Evolutionary conservation across 2,329 filamentous ascomycete species (phyloP).

Genomic region (Nothopassalora personata): DNA sequence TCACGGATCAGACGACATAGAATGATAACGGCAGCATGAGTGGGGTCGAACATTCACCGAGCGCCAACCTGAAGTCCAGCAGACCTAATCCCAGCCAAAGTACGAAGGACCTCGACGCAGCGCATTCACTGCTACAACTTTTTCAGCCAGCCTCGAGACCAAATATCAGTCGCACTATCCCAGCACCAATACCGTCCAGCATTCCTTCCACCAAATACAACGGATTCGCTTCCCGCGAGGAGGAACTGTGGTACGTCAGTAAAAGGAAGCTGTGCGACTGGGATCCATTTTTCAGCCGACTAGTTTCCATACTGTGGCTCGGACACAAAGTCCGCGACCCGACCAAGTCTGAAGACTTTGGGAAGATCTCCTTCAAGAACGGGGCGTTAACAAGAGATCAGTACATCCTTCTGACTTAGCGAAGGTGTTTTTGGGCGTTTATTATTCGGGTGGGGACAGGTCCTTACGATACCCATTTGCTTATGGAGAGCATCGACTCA

Average conservation of each 20-base stretch:
- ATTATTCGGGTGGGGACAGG: background rate
- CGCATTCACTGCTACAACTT: background rate
- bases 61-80: background rate
- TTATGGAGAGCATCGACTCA: conserved; percentile 1
- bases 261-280: background rate
- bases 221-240: background rate
- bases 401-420: background rate
- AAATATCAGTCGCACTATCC: background rate
- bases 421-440: conserved; percentile 4
- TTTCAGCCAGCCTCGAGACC: background rate
- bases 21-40: background rate
- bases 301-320: background rate
- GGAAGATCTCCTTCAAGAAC: background rate
- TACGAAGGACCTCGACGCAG: background rate
- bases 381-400: background rate
- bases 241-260: background rate
- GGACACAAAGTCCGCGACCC: background rate
- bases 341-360: background rate
- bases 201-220: background rate
- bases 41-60: background rate
- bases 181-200: background rate
- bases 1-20: conserved; percentile 21
- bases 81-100: background rate
- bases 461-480: conserved; percentile 13
- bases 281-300: background rate